Evolutionary conservation across 352 stramenopile genomes (phyloP).

Genomic region (Globisporangium camurandrum): DNA sequence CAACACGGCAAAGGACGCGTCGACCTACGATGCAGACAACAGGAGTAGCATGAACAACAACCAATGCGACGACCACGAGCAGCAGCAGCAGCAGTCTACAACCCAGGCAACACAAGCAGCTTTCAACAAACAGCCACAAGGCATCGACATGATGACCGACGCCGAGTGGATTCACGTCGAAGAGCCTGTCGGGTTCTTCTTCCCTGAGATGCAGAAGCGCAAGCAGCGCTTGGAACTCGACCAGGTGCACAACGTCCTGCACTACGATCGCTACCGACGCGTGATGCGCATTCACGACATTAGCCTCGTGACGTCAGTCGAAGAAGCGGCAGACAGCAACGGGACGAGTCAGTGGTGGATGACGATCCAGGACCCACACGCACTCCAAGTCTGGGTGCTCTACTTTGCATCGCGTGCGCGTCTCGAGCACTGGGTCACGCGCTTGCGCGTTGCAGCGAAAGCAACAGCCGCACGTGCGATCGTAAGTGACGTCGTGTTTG

Average conservation of each 20-base stretch:
- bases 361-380: constrained; percentile 46
- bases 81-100: constrained; percentile 9
- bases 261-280: constrained; percentile 45
- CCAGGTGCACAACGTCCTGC: constrained; percentile 45
- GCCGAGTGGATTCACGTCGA: constrained; percentile 57
- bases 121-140: constrained; percentile 13
- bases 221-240: constrained; percentile 46
- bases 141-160: constrained; percentile 10
- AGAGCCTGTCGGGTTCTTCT: constrained; percentile 40
- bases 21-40: too few species aligned
- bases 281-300: constrained; percentile 51
- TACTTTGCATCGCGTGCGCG: constrained; percentile 37
- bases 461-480: constrained; percentile 23
- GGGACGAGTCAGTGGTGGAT: constrained; percentile 47
- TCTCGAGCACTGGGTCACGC: constrained; percentile 32
- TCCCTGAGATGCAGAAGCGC: constrained; percentile 31
- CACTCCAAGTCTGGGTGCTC: constrained; percentile 55
- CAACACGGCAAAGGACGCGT: background rate
- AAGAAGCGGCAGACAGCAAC: constrained; percentile 27
- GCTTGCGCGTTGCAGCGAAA: constrained; percentile 28
- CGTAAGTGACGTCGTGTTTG: constrained; percentile 35
- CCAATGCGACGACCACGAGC: constrained; percentile 2
- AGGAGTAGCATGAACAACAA: too few species aligned
- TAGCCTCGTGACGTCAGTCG: constrained; percentile 46
- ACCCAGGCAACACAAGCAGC: background rate